These are phyloP conservation scores for Mycena leptocephala DNA, from an alignment of 768 basidiomycete species.

Conservation along the genomic window DNA sequence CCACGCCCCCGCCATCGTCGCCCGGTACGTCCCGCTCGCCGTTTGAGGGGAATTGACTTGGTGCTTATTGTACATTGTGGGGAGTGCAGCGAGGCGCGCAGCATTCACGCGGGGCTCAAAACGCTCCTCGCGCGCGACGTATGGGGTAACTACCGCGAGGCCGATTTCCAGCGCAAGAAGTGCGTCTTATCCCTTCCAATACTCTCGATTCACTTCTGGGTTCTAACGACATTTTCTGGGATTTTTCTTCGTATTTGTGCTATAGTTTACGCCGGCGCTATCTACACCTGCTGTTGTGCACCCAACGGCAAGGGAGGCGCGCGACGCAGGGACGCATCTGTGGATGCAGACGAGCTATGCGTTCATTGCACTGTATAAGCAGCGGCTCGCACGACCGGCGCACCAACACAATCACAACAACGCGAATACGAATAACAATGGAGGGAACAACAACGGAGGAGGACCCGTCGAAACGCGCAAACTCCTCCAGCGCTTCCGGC, in stretches of 20 bases:
- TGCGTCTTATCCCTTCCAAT: conserved; percentile 58
- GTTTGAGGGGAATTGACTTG: not conserved
- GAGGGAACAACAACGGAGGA: conserved; percentile 48
- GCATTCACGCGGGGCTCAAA: conserved; percentile 82
- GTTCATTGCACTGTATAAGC: conserved; percentile 89
- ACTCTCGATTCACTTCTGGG: not conserved
- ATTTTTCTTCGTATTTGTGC: conserved; percentile 41
- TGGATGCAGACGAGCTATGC: conserved; percentile 96
- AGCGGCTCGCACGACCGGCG: conserved; percentile 62
- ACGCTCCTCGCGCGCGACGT: conserved; percentile 81
- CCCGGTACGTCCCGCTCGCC: conserved; percentile 54
- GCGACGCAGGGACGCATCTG: conserved; percentile 86
- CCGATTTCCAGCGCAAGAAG: conserved; percentile 91
- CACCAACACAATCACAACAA: conserved; percentile 47
- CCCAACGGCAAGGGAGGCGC: conserved; percentile 80
- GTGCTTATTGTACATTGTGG: not conserved
- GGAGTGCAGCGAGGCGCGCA: conserved; percentile 80
- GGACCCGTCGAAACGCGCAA: conserved; percentile 87
- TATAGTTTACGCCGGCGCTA: conserved; percentile 80
- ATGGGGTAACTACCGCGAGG: conserved; percentile 79
- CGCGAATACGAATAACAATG: conserved; percentile 40
- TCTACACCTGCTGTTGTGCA: conserved; percentile 78
- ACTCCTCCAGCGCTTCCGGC: conserved; percentile 88
- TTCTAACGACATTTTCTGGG: not conserved
- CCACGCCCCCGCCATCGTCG: conserved; percentile 58